Conservation (phyloP, 225 moss, liverwort and hornwort genomes). For the Thuidium tamariscinum region DNA sequence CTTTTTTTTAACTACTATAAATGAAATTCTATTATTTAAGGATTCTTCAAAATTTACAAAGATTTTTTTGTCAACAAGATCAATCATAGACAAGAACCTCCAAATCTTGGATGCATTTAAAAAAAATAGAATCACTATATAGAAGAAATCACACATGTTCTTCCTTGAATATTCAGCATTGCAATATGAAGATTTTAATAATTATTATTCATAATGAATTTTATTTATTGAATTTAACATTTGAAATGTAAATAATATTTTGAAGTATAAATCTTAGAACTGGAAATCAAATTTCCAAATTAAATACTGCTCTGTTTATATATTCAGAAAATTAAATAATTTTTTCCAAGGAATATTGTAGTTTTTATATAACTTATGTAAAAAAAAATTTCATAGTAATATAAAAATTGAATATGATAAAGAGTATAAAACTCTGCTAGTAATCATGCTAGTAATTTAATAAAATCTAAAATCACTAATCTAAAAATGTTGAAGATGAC, state of each 20-base stretch:
- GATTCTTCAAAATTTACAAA: too few relatives aligned
- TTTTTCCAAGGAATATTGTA: background rate
- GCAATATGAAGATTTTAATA: accelerated
- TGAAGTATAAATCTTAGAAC: background rate
- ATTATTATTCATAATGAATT: background rate
- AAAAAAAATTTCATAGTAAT: background rate
- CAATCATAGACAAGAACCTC: too few relatives aligned
- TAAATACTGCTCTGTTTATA: background rate
- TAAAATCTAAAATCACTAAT: too few relatives aligned
- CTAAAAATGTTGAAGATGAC: too few relatives aligned
- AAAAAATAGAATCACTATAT: background rate
- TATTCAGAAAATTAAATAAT: background rate
- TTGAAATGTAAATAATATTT: background rate
- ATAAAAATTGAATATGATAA: background rate
- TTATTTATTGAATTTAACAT: background rate
- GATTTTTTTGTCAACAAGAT: background rate
- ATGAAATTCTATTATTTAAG: background rate
- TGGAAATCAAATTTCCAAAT: too few relatives aligned
- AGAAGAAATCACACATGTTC: background rate
- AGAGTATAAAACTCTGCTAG: accelerated
- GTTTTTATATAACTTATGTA: background rate
- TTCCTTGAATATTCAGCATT: background rate
- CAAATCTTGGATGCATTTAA: background rate
- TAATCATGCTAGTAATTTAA: accelerated
- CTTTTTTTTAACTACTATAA: background rate